Evolutionary conservation across 1,284 basidiomycete genomes (phyloP), one percentile per base, ranked within the genome.

Genomic region (Ganoderma lucidum): DNA sequence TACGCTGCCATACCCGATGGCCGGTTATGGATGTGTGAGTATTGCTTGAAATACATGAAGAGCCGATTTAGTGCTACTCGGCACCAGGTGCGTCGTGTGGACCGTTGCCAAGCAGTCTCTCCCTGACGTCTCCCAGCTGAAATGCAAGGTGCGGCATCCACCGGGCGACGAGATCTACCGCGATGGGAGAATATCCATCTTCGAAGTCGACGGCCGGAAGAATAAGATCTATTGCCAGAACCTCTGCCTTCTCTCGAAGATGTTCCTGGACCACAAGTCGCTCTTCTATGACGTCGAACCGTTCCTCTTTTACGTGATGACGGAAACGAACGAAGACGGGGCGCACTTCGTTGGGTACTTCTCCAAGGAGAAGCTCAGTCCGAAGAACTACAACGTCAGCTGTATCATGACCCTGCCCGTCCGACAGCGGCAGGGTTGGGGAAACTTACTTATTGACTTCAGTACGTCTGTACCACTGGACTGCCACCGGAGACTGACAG

Each of bases 211-310:
- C 79, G 98, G 98, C 58, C 87, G 97, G 74, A 96, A 96, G 84
- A 98, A 98, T 86, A 99, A 99, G 93, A 99, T 99, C 76, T 99
- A 99, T 81, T 99, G 98, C 80, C 98, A 99, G 80, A 99, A 99
- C 79, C 88, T 99, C n/a, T 99, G 98, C 82, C 86, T 99, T 66
- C 87, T 99, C 39, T 97, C 97, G 68, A 99, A 99, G 82, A 98
- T 99, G 96, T 99, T 99, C 81, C 89, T 99, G 74, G 97, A 99
- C 79, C 97, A 99, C 85, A 99, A 99, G 83, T 99, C 97, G 28
- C 89, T 99, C 56, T 99, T 99, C 83, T 99, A 99, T 83, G 98
- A 99, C 81, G 98, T 99, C 70, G 98, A 99, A 81, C 98, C 98
- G 0, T 99, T 99, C 83, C 84, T 99, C 41, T 99, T 99, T 83